These are phyloP conservation scores for Lycium ferocissimum DNA, from an alignment of 257 asterid species.

Conservation along the genomic window DNA sequence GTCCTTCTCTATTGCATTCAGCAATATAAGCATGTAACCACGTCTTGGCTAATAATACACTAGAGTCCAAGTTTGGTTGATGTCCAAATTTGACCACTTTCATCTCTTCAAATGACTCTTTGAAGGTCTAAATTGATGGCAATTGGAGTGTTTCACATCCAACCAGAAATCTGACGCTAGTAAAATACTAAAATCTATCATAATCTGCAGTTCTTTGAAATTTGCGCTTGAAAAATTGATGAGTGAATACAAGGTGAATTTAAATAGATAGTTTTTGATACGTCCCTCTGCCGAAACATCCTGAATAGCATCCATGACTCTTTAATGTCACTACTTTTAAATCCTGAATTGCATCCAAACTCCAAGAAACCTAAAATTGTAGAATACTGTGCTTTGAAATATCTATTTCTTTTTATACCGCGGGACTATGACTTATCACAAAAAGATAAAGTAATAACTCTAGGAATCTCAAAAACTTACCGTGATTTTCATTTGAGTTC, in stretches of 20 bases:
- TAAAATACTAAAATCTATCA: no score
- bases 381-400: background rate
- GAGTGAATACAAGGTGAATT: background rate
- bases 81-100: conserved; percentile 11
- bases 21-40: background rate
- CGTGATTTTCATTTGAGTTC: background rate
- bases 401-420: background rate
- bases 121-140: conserved; percentile 5
- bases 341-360: conserved; percentile 5
- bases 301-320: background rate
- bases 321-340: conserved; percentile 19
- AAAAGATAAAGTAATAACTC: background rate
- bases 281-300: background rate
- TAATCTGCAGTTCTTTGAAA: background rate
- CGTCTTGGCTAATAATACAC: background rate
- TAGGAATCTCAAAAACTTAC: background rate
- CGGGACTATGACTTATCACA: background rate
- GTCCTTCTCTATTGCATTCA: background rate
- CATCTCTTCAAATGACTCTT: background rate
- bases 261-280: background rate
- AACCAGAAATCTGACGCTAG: background rate
- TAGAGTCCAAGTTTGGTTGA: background rate
- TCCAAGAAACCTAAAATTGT: background rate
- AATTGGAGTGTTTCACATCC: background rate
- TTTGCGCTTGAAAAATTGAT: background rate